Evolutionary conservation across 176 grass and related monocot genomes (phyloP).

Genomic region (Bromus sterilis): DNA sequence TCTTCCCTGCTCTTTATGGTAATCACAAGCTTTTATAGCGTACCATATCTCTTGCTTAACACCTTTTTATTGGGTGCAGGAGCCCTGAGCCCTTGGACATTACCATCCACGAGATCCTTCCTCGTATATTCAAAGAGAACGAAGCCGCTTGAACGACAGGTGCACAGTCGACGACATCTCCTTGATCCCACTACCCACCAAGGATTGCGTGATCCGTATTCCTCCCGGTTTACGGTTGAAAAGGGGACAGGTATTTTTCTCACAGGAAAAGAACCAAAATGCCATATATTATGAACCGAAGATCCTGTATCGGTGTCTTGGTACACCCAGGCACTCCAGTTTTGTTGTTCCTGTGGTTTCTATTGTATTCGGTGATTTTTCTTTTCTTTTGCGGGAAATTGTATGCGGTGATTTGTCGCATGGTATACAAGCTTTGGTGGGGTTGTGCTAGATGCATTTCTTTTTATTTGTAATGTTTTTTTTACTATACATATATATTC

Average conservation of each 20-base stretch:
- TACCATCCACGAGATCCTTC: conserved; percentile 70
- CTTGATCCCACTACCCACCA: background rate
- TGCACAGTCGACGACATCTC: background rate
- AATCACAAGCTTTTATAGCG: conserved; percentile 19
- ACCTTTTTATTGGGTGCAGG: conserved; percentile 40
- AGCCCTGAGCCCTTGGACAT: conserved; percentile 85
- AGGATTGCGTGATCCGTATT: background rate
- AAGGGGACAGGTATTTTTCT: background rate
- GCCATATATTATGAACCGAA: background rate
- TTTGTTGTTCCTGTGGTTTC: conserved; percentile 14
- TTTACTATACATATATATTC: too few relatives aligned
- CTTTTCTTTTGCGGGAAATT: too few relatives aligned
- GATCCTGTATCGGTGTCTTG: background rate
- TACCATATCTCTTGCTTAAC: conserved; percentile 1
- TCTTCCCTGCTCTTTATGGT: conserved; percentile 17
- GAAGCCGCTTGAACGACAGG: background rate
- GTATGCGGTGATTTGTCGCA: background rate
- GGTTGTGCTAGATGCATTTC: background rate
- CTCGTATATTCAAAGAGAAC: conserved; percentile 62
- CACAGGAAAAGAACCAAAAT: background rate
- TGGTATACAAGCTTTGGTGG: background rate
- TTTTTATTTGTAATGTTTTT: background rate
- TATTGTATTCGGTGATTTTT: background rate
- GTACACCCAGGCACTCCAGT: background rate
- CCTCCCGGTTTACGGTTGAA: background rate